Evolutionary conservation across 2,329 filamentous ascomycete species (phyloP).

Genomic region (Botrytis pseudocinerea): DNA sequence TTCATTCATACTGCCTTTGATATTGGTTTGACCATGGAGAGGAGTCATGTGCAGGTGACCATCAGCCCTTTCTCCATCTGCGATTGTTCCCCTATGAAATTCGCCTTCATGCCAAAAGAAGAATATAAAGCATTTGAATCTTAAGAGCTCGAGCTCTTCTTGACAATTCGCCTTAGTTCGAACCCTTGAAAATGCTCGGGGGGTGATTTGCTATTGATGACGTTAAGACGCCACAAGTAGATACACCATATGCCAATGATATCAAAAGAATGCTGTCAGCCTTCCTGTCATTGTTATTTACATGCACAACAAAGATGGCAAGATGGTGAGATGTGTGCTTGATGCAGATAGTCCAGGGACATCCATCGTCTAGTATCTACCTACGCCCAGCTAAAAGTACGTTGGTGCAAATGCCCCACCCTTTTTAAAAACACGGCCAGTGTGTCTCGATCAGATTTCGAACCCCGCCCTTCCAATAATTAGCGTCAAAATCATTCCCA

Average conservation of each 20-base stretch:
- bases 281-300: neutral
- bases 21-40: neutral
- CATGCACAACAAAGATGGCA: neutral
- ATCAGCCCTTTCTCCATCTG: neutral
- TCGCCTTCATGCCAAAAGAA: no score
- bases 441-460: neutral
- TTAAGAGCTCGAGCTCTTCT: neutral
- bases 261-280: neutral
- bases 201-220: no score
- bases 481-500: slow-evolving; percentile 23
- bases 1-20: neutral
- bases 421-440: slow-evolving; percentile 4
- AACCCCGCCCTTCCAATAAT: slow-evolving; percentile 8
- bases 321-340: neutral
- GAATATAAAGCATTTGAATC: neutral
- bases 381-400: no score
- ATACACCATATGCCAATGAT: neutral
- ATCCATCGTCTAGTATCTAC: neutral
- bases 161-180: neutral
- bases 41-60: neutral
- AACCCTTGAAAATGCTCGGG: neutral
- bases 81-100: no score
- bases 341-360: neutral
- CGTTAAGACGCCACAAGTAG: no score
- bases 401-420: neutral